Base-by-base conservation (phyloP, 345 rosid genomes). In the Mercurialis annua region DNA sequence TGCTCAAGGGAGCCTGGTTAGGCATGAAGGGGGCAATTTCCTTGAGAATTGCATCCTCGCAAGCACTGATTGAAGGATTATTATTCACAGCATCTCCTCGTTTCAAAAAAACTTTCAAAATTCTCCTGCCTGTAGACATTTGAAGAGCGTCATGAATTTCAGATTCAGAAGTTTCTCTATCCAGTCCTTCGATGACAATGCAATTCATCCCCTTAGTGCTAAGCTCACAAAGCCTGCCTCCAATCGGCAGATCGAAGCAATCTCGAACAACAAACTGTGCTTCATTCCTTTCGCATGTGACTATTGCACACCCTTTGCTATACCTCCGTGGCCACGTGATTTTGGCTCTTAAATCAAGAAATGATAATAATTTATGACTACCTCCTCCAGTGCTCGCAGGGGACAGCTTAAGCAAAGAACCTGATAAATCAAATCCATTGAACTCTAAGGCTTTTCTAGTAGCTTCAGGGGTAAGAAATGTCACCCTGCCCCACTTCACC, bases 401-500 rank as follows among this genome's bases (percentile, higher is more conserved):
- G 15, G 74, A 34, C 58, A 71, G 26, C 57, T 64, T 36, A 44
- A 64, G 69, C 11, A 56, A 16, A 74, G 86, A 86, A 40, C 95
- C 98, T 49, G 77, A 50, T 59, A 90, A 81, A 60, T 80, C 80
- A 69, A 81, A 73, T 56, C 73, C 84, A 56, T 75, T 80, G 66
- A 85, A 75, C 71, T 87, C 85, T 60, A 81, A 27, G 66, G 96
- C 93, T 76, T 71, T 82, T 73, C 75, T 69, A 70, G 96, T 89
- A 70, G 89, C 84, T 70, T 83, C 96, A 52, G 97, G 93, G 51
- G 83, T 78, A 52, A 74, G 84, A 81, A 90, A 93, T 29, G 91
- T 90, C 72, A 93, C 67, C 79, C 84, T 89, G 55, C 97, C 96
- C 97, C 96, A 93, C 76, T 78, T 84, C 38, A 78, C 90, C 68